Evolutionary conservation across 2,329 filamentous ascomycete genomes (phyloP), one percentile per base, ranked within the genome.

Genomic region (Helicocarpus griseus): DNA sequence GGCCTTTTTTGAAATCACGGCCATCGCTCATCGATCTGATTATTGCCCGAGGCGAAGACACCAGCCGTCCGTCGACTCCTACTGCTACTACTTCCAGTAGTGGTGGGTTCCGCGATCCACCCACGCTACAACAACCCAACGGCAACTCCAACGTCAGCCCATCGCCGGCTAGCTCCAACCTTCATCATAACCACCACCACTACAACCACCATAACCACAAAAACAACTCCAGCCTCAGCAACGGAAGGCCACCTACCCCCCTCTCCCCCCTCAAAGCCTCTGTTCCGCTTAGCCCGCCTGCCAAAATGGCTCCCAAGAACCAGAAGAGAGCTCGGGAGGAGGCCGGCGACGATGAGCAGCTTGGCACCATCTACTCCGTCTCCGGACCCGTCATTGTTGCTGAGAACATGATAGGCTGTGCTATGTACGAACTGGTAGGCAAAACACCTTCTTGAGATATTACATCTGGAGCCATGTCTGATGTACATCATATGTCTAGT

Each of bases 371-470:
- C 73, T 87, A 83, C 74, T 87, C 84, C 57, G 76, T 88, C 62
- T 87, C 84, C 58, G 83, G 83, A 61, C 93, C 93, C 67, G 93
- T 98, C 77, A 85, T 98, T 64, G 81, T 98, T 62, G 93, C 91
- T 69, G 91, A 97, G 77, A 85, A 96, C 73, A 95, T 98, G 90
- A 89, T 91, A 67, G 93, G 93, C 71, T 93, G 93, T 80, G 90
- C 93, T 72, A 98, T 98, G 93, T 96, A 97, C 82, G 93, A 98
- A 77, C 79, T 98, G 77, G 89, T 89, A 78, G 62, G 82, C 70
- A 17, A 4, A 19, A 17, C 14, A 22, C 3, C 13, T 17, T 17
- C 55, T 47, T 31, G 50, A 48, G 44, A 39, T 38, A 36, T 39
- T 19, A 45, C 45, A 35, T 48, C 22, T n/a, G n/a, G n/a, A n/a